These are phyloP conservation scores for Nitzschia inconspicua DNA, from an alignment of 108 stramenopile genomes.

Conservation along the genomic window DNA sequence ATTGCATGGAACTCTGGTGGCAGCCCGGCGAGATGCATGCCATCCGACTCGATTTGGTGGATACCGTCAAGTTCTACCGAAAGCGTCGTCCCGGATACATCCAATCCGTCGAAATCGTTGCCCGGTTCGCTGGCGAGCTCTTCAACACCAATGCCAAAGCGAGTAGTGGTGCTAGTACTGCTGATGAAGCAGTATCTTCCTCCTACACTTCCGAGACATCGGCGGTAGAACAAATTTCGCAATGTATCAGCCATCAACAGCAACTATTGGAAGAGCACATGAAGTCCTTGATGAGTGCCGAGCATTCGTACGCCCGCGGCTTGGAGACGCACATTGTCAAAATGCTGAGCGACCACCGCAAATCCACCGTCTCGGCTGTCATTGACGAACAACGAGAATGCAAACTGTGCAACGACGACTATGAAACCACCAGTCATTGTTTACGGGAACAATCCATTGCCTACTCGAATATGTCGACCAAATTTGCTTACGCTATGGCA, in stretches of 20 bases:
- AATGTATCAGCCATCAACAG: no score
- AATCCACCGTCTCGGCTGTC: constrained; percentile 17
- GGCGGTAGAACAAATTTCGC: no score
- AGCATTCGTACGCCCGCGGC: constrained; percentile 25
- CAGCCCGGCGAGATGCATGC: constrained; percentile 16
- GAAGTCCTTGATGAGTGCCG: constrained; percentile 17
- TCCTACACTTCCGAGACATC: no score
- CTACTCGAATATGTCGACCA: background rate
- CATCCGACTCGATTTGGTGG: constrained; percentile 13
- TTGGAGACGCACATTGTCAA: constrained; percentile 29
- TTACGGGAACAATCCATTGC: constrained; percentile 13
- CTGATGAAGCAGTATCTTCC: no score
- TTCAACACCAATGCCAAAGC: no score
- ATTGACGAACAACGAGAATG: constrained; percentile 26
- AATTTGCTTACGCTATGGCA: constrained; percentile 6
- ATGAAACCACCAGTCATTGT: background rate
- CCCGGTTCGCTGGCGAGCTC: background rate
- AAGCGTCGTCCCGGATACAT: constrained; percentile 19
- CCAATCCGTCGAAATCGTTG: constrained; percentile 17
- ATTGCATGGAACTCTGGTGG: constrained; percentile 21
- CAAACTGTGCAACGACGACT: background rate
- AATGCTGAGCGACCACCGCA: constrained; percentile 14
- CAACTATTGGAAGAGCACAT: constrained; percentile 15
- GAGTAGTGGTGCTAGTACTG: no score
- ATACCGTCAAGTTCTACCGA: constrained; percentile 19